phyloP scores from a whole-genome alignment of 2,329 filamentous ascomycete species.

The Cordyceps cicadae region DNA sequence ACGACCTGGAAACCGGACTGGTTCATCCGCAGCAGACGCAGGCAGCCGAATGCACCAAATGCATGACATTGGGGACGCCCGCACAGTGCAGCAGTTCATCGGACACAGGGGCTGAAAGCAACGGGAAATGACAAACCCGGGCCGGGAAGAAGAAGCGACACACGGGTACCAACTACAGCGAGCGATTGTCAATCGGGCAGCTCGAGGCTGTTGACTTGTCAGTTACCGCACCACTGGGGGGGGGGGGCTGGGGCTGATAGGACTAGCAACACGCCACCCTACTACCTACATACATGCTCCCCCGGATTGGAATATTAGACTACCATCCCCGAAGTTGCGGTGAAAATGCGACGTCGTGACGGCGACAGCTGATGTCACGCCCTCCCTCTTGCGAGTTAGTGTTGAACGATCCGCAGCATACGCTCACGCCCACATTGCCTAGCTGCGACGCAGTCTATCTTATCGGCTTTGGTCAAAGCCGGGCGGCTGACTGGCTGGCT shows the following conservation, averaged over 20 bases:
- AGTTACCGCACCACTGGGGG: no score
- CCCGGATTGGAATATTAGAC: no score
- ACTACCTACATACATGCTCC: no score
- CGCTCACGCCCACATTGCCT: not conserved
- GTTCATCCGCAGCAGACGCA: not conserved
- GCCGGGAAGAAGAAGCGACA: not conserved
- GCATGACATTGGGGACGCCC: not conserved
- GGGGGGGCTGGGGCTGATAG: not conserved
- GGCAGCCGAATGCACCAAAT: no score
- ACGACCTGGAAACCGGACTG: not conserved
- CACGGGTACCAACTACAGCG: no score
- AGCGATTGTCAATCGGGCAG: not conserved
- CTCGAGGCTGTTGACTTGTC: no score
- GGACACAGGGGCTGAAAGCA: not conserved
- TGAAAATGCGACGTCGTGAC: conserved; percentile 2
- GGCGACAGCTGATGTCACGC: not conserved
- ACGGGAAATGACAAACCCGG: not conserved
- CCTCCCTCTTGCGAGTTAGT: not conserved
- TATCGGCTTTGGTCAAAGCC: not conserved
- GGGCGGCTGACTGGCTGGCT: no score
- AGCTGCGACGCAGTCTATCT: not conserved
- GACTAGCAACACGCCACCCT: not conserved
- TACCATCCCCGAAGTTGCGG: not conserved
- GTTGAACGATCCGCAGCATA: not conserved
- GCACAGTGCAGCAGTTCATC: conserved; percentile 8